These are phyloP conservation scores for Saccharomycopsis guyanensis DNA, from an alignment of 805 yeast species.

Conservation along the genomic window DNA sequence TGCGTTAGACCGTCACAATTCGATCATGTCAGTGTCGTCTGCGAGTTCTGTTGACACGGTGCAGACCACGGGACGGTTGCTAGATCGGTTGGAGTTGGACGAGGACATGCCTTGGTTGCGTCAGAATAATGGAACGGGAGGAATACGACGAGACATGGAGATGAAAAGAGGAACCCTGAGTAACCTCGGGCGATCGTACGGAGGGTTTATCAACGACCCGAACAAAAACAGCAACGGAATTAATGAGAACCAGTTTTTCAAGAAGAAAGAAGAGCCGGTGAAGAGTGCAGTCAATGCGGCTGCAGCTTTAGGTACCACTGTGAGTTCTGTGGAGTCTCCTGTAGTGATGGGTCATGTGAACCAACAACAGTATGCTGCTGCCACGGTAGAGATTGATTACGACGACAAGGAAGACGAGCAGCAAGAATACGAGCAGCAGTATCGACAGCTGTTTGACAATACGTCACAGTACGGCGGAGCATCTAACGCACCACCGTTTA, in stretches of 20 bases:
- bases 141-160: not conserved
- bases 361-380: constrained; percentile 9
- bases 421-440: not conserved
- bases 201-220: not conserved
- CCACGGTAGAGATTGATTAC: constrained; percentile 11
- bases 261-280: not conserved
- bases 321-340: constrained; percentile 4
- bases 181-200: not conserved
- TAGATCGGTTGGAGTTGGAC: constrained; percentile 15
- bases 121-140: not conserved
- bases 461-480: no score
- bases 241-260: not conserved
- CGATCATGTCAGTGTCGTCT: constrained; percentile 9
- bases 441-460: no score
- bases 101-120: constrained; percentile 18
- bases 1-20: constrained; percentile 7
- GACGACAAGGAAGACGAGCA: constrained; percentile 10
- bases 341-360: constrained; percentile 11
- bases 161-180: not conserved
- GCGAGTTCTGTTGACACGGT: constrained; percentile 10
- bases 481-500: not conserved
- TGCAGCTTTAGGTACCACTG: constrained; percentile 14
- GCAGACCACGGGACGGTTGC: constrained; percentile 3
- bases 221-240: not conserved
- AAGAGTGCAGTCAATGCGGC: constrained; percentile 9